Conservation (phyloP, 345 rosid genomes). For the Alliaria petiolata region DNA sequence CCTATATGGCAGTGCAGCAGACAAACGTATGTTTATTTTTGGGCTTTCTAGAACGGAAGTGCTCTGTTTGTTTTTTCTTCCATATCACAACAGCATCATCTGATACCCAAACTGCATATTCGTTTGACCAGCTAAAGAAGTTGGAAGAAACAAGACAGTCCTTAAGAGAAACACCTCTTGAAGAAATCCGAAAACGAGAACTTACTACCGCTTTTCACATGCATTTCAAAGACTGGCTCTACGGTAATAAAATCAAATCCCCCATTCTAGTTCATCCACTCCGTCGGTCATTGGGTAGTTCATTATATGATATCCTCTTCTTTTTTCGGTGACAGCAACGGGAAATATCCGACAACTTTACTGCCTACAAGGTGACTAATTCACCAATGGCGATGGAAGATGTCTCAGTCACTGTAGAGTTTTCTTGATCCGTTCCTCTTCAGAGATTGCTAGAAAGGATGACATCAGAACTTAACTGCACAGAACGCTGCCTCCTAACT, state of each 20-base stretch:
- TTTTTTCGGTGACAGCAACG: conserved; percentile 51
- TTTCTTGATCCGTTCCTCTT: conserved; percentile 17
- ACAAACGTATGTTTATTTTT: conserved; percentile 51
- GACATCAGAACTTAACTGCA: conserved; percentile 30
- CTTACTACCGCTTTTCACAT: conserved; percentile 74
- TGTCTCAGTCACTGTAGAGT: conserved; percentile 20
- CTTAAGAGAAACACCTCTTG: conserved; percentile 69
- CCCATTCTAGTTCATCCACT: not conserved
- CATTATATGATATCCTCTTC: not conserved
- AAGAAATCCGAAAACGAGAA: conserved; percentile 84
- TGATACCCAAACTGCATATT: not conserved
- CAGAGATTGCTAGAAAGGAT: conserved; percentile 25
- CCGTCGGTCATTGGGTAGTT: not conserved
- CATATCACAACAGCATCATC: conserved; percentile 14
- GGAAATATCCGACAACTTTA: conserved; percentile 98
- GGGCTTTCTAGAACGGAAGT: not conserved
- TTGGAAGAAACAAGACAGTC: conserved; percentile 68
- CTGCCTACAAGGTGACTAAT: conserved; percentile 91
- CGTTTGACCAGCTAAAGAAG: conserved; percentile 59
- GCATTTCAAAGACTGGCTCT: conserved; percentile 94
- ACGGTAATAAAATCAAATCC: conserved; percentile 48
- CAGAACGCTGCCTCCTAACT: conserved; percentile 29
- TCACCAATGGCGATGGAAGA: not conserved
- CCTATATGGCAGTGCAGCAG: conserved; percentile 64
- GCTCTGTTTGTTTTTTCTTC: not conserved